Conservation (phyloP, 2,329 filamentous ascomycete genomes). For the Elsinoe ampelina region DNA sequence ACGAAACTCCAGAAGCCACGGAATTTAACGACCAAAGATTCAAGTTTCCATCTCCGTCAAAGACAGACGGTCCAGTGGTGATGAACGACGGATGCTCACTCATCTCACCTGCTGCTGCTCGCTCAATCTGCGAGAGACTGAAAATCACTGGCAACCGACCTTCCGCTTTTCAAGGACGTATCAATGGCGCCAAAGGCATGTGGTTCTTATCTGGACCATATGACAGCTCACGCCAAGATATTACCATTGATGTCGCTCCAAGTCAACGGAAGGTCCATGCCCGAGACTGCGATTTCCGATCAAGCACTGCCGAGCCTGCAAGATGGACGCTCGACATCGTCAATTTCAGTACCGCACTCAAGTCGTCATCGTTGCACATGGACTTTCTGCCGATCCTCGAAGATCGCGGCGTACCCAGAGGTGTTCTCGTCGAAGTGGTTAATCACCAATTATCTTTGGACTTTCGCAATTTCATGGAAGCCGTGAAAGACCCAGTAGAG, state of each 20-base stretch:
- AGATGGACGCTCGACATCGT: conserved; percentile 60
- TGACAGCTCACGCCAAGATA: conserved; percentile 33
- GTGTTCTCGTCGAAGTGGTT: conserved; percentile 43
- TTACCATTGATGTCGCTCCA: conserved; percentile 55
- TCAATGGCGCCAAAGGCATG: conserved; percentile 66
- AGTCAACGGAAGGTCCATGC: conserved; percentile 61
- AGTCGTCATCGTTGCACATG: conserved; percentile 50
- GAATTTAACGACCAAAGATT: conserved; percentile 29
- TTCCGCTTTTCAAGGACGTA: conserved; percentile 58
- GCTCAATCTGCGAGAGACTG: conserved; percentile 42
- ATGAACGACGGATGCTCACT: conserved; percentile 51
- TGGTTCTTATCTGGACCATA: conserved; percentile 54
- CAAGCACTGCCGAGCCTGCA: conserved; percentile 32
- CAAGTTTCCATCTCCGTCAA: conserved; percentile 18
- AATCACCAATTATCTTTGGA: conserved; percentile 42
- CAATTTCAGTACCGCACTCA: conserved; percentile 38
- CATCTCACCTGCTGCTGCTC: conserved; percentile 54
- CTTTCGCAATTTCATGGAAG: conserved; percentile 43
- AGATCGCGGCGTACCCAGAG: conserved; percentile 44
- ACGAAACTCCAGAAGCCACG: conserved; percentile 26
- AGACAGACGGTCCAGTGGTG: conserved; percentile 17
- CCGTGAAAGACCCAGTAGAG: conserved; percentile 41
- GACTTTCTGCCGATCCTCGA: conserved; percentile 62
- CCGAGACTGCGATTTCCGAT: conserved; percentile 39
- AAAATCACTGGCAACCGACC: conserved; percentile 46